Conservation (phyloP, 2,329 filamentous ascomycete genomes). For the Lojkania enalia region DNA sequence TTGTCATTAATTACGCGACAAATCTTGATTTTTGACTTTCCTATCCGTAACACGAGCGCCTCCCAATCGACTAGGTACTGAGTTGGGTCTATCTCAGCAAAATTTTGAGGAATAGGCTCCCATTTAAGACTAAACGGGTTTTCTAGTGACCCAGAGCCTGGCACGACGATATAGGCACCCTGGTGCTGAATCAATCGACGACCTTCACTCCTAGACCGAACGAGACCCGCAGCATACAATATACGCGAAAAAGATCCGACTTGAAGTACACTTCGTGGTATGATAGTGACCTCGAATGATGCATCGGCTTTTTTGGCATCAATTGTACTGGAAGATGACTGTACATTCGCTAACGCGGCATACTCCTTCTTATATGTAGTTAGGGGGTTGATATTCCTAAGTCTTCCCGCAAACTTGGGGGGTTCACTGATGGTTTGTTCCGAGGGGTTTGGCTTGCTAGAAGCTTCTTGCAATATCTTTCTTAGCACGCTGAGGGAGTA, state of each 20-base stretch:
- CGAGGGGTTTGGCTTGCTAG: not conserved
- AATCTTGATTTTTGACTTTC: slow-evolving; percentile 64
- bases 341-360: slow-evolving; percentile 21
- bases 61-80: slow-evolving; percentile 63
- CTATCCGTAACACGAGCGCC: slow-evolving; percentile 58
- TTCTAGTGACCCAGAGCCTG: slow-evolving; percentile 49
- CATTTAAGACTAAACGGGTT: slow-evolving; percentile 58
- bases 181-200: slow-evolving; percentile 59
- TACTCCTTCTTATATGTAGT: slow-evolving; percentile 7
- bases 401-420: not conserved
- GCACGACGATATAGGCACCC: slow-evolving; percentile 61
- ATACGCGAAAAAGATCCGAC: slow-evolving; percentile 61
- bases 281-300: slow-evolving; percentile 58
- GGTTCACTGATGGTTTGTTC: not conserved
- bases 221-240: slow-evolving; percentile 63
- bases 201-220: slow-evolving; percentile 59
- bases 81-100: slow-evolving; percentile 60
- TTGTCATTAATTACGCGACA: slow-evolving; percentile 59
- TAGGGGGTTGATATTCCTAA: not conserved
- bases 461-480: slow-evolving; percentile 14
- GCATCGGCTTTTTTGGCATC: slow-evolving; percentile 49
- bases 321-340: slow-evolving; percentile 13
- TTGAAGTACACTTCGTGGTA: slow-evolving; percentile 61
- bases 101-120: slow-evolving; percentile 61
- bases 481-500: slow-evolving; percentile 33